Evolutionary conservation across 176 grass and related monocot genomes (phyloP).

Genomic region (Dendrocalamus sinicus): DNA sequence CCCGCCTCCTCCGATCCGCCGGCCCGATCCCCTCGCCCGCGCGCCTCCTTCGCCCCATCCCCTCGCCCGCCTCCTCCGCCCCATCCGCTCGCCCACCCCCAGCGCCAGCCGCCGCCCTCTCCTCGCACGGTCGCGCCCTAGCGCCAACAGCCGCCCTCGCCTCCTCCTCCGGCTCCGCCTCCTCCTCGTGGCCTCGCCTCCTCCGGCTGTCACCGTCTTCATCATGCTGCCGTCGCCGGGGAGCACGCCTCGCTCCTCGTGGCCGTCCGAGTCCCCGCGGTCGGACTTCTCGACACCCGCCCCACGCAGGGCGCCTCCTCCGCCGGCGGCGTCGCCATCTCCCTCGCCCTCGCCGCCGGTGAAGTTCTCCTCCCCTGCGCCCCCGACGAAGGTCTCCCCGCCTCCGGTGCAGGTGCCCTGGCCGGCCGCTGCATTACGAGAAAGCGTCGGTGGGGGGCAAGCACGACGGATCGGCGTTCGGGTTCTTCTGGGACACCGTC

Average conservation of each 20-base stretch:
- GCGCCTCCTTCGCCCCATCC: no score
- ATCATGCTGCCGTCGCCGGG: slow-evolving; percentile 75
- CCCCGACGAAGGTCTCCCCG: slow-evolving; percentile 44
- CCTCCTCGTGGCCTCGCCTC: no score
- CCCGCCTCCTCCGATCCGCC: no score
- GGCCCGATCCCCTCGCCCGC: no score
- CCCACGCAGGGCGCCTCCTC: slow-evolving; percentile 25
- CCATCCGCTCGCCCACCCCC: no score
- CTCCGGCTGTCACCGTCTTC: slow-evolving; percentile 61
- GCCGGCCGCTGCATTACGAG: slow-evolving; percentile 59
- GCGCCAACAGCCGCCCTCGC: no score
- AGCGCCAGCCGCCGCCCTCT: no score
- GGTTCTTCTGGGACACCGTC: slow-evolving; percentile 91
- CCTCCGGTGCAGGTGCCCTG: slow-evolving; percentile 66
- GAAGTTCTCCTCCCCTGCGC: slow-evolving; percentile 34
- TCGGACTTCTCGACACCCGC: slow-evolving; percentile 36
- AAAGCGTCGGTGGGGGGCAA: slow-evolving; percentile 47
- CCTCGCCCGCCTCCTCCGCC: no score
- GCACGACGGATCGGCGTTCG: slow-evolving; percentile 65
- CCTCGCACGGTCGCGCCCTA: no score
- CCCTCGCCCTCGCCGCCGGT: slow-evolving; percentile 32
- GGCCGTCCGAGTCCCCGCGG: slow-evolving; percentile 32
- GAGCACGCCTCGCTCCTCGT: slow-evolving; percentile 39
- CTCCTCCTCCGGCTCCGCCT: no score
- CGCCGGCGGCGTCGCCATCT: background rate